These are phyloP conservation scores for Oryza officinalis DNA, from an alignment of 176 grass and related monocot species.

Conservation along the genomic window DNA sequence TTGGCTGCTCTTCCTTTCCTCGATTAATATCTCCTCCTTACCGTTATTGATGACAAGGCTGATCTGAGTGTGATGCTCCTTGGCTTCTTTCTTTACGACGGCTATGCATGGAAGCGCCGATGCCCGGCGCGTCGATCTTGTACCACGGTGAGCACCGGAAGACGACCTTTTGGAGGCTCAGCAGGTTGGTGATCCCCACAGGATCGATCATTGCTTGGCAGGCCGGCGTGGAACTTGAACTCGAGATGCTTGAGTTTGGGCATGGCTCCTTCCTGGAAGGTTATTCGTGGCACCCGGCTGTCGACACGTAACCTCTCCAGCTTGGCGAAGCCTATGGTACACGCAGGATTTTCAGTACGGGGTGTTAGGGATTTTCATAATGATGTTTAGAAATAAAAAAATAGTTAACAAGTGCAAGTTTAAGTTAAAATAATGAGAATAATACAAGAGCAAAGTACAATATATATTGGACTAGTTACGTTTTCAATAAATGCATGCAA, in stretches of 20 bases:
- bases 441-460: no score
- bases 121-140: background rate
- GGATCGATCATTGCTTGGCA: background rate
- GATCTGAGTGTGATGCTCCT: background rate
- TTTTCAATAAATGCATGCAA: no score
- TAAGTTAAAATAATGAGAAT: no score
- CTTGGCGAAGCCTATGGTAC: background rate
- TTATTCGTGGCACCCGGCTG: background rate
- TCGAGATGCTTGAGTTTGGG: background rate
- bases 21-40: background rate
- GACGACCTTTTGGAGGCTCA: background rate
- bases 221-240: slow-evolving; percentile 22
- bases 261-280: background rate
- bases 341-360: no score
- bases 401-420: no score
- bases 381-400: no score
- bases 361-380: no score
- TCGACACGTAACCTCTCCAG: background rate
- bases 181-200: background rate
- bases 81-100: background rate
- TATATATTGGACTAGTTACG: no score
- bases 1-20: background rate
- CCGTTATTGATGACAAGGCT: background rate
- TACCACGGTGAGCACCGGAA: background rate
- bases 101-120: background rate